Percentiles rank a stretch among this genome's conserved stretches.
phyloP scores from a whole-genome alignment of 2,329 filamentous ascomycete species.

The Sphaerulina musiva region DNA sequence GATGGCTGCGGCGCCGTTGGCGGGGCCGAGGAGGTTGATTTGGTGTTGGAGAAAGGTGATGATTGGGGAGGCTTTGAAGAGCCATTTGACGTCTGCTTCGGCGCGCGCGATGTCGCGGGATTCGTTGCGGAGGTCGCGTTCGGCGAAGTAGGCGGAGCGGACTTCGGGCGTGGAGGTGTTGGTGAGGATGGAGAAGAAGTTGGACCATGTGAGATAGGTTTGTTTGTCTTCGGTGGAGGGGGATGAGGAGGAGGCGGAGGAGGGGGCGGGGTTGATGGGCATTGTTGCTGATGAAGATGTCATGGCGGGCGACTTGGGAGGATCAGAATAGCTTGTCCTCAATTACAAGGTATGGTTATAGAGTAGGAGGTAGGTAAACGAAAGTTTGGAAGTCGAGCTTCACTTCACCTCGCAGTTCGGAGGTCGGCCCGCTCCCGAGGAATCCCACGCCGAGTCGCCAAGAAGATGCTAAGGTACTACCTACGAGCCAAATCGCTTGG shows the following conservation, averaged over 20 bases:
- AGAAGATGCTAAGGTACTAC: no score
- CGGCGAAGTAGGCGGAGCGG: conserved; percentile 67
- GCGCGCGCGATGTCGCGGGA: conserved; percentile 71
- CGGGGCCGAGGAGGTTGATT: conserved; percentile 63
- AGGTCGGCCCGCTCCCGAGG: no score
- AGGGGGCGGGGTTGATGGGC: conserved; percentile 3
- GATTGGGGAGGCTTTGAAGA: conserved; percentile 75
- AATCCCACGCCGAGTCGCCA: no score
- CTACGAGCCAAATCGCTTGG: no score
- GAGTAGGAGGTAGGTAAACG: neutral
- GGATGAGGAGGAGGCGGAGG: conserved; percentile 6
- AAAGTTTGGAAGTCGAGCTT: neutral
- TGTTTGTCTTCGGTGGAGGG: conserved; percentile 20
- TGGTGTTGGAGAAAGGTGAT: conserved; percentile 82
- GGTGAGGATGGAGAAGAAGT: conserved; percentile 76
- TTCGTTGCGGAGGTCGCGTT: conserved; percentile 69
- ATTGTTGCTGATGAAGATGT: conserved; percentile 2
- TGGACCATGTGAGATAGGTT: conserved; percentile 60
- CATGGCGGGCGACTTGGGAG: neutral
- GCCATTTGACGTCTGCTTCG: conserved; percentile 75
- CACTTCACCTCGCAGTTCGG: neutral
- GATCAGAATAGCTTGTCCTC: neutral
- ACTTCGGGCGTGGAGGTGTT: conserved; percentile 65
- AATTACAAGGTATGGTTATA: neutral
- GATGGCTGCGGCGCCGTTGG: conserved; percentile 51